phyloP scores from a whole-genome alignment of 768 basidiomycete species.

The Tylopilus balloui region DNA sequence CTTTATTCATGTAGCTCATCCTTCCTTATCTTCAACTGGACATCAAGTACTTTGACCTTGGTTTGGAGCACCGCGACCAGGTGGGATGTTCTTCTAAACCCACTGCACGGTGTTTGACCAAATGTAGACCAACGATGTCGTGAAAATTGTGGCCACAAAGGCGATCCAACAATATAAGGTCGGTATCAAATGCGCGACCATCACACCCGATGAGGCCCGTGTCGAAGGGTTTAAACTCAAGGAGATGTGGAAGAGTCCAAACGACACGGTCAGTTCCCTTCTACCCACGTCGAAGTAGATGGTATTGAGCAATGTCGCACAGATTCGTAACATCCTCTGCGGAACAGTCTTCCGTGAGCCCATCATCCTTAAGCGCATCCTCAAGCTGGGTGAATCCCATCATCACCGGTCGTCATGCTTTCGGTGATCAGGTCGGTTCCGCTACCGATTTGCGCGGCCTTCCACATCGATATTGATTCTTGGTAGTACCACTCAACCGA shows the following conservation, averaged over 20 bases:
- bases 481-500: constrained; percentile 88
- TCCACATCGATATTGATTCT: constrained; percentile 11
- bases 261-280: constrained; percentile 69
- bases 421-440: constrained; percentile 79
- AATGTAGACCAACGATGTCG: constrained; percentile 81
- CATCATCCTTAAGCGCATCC: constrained; percentile 87
- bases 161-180: constrained; percentile 94
- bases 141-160: constrained; percentile 90
- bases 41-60: constrained; percentile 98
- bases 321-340: constrained; percentile 97
- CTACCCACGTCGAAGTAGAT: neutral
- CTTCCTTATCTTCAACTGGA: constrained; percentile 92
- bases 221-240: constrained; percentile 97
- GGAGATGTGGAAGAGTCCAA: constrained; percentile 98
- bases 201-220: constrained; percentile 96
- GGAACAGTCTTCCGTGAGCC: constrained; percentile 99
- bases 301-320: constrained; percentile 1
- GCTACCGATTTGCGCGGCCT: constrained; percentile 7
- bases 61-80: constrained; percentile 87
- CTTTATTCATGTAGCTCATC: constrained; percentile 66
- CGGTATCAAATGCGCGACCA: constrained; percentile 98
- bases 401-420: constrained; percentile 93
- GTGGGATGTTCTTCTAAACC: constrained; percentile 37
- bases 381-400: constrained; percentile 95
- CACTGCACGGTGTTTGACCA: neutral